These are phyloP conservation scores for Mycena vitilis DNA, from an alignment of 768 basidiomycete species.

Conservation along the genomic window DNA sequence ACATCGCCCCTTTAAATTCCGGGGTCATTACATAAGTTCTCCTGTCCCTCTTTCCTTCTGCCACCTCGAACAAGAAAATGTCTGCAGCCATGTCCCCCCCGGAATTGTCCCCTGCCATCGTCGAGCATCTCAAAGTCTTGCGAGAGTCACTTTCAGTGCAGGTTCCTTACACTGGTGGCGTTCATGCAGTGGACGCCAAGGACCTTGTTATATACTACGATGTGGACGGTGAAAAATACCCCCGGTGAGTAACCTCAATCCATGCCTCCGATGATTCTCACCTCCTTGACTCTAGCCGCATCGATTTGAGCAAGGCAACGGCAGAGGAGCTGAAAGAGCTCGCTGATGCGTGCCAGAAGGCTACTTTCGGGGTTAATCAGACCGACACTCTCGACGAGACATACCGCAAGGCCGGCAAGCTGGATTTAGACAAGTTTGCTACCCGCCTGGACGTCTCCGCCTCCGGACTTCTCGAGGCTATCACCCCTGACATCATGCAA, in stretches of 20 bases:
- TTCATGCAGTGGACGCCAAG: background rate
- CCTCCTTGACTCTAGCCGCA: background rate
- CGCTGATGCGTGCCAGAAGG: conserved; percentile 50
- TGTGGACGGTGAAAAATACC: background rate
- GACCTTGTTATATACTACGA: conserved; percentile 18
- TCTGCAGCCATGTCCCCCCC: too few relatives aligned
- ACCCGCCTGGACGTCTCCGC: conserved; percentile 44
- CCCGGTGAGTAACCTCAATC: too few relatives aligned
- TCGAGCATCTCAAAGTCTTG: background rate
- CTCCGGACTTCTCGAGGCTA: conserved; percentile 41
- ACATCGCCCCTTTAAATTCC: too few relatives aligned
- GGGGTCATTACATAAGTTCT: too few relatives aligned
- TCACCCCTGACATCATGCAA: conserved; percentile 39
- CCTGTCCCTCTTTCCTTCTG: too few relatives aligned
- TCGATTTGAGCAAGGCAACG: conserved; percentile 5
- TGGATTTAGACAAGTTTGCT: conserved; percentile 51
- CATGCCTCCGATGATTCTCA: too few relatives aligned
- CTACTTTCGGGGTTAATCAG: conserved; percentile 52
- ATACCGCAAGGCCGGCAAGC: conserved; percentile 60
- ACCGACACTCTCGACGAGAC: conserved; percentile 56
- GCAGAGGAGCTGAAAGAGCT: conserved; percentile 41
- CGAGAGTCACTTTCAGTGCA: background rate
- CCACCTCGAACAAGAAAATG: too few relatives aligned
- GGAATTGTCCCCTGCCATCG: background rate
- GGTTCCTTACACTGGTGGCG: conserved; percentile 16